Evolutionary conservation across 306 rosid genomes (phyloP).

Genomic region (Dryas drummondii): DNA sequence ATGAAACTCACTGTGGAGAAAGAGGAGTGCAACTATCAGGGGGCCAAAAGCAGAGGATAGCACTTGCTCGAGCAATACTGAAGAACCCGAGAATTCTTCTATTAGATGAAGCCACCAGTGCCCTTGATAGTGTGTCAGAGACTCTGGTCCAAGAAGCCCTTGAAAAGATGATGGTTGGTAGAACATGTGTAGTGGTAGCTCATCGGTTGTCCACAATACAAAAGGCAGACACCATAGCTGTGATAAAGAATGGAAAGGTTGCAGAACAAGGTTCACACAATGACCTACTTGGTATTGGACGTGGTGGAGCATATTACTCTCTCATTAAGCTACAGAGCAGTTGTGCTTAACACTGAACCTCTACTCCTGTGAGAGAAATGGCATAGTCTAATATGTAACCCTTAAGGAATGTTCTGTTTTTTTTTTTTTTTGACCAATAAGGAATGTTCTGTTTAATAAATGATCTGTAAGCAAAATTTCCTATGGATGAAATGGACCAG

Average conservation of each 20-base stretch:
- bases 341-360: not conserved
- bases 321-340: slow-evolving; percentile 42
- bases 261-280: slow-evolving; percentile 48
- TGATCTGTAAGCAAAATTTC: not conserved
- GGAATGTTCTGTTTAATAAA: not conserved
- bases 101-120: slow-evolving; percentile 61
- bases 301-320: slow-evolving; percentile 44
- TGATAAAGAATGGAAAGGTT: slow-evolving; percentile 47
- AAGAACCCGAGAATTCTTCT: slow-evolving; percentile 46
- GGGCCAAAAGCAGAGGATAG: slow-evolving; percentile 52
- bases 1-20: slow-evolving; percentile 47
- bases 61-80: slow-evolving; percentile 51
- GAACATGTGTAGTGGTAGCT: slow-evolving; percentile 52
- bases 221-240: slow-evolving; percentile 41
- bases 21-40: slow-evolving; percentile 58
- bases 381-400: not conserved
- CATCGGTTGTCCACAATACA: slow-evolving; percentile 54
- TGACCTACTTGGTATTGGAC: slow-evolving; percentile 27
- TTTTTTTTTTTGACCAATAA: not conserved
- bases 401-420: not conserved
- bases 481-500: not conserved
- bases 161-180: slow-evolving; percentile 47
- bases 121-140: slow-evolving; percentile 55
- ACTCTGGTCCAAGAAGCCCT: slow-evolving; percentile 49
- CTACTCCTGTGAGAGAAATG: not conserved